Percentiles rank a stretch among this genome's conserved stretches.
phyloP scores from a whole-genome alignment of 768 basidiomycete species.

The Boletus pseudo-olivaceus region DNA sequence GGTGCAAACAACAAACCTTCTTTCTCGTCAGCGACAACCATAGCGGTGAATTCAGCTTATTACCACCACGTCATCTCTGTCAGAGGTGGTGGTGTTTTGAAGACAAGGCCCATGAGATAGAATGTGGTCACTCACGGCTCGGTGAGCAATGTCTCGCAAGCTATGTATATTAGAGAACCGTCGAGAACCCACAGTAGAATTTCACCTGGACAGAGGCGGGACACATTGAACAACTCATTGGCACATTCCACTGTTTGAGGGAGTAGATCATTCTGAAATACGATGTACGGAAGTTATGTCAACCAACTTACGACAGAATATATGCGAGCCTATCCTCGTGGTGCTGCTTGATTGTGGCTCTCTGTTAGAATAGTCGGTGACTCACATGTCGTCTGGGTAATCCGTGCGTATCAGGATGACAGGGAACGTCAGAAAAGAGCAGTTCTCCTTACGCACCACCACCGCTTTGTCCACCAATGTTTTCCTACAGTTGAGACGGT shows the following conservation, averaged over 20 bases:
- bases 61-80: constrained; percentile 58
- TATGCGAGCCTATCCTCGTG: constrained; percentile 65
- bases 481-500: constrained; percentile 72
- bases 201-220: constrained; percentile 75
- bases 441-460: constrained; percentile 52
- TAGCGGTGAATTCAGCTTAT: constrained; percentile 9
- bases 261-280: neutral
- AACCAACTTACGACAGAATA: constrained; percentile 64
- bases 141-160: constrained; percentile 74
- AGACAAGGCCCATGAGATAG: neutral
- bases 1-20: constrained; percentile 78
- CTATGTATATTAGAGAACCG: constrained; percentile 34
- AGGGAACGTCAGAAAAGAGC: neutral
- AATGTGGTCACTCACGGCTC: constrained; percentile 58
- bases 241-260: constrained; percentile 67
- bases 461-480: constrained; percentile 74
- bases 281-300: neutral
- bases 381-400: constrained; percentile 54
- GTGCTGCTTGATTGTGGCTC: neutral
- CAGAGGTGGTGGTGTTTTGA: neutral
- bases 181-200: neutral
- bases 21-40: constrained; percentile 1
- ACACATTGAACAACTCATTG: constrained; percentile 74
- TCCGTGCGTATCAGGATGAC: constrained; percentile 10
- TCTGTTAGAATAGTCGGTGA: neutral